Conservation (phyloP, 106 monocot species). For the Alisma plantagoaquatica region DNA sequence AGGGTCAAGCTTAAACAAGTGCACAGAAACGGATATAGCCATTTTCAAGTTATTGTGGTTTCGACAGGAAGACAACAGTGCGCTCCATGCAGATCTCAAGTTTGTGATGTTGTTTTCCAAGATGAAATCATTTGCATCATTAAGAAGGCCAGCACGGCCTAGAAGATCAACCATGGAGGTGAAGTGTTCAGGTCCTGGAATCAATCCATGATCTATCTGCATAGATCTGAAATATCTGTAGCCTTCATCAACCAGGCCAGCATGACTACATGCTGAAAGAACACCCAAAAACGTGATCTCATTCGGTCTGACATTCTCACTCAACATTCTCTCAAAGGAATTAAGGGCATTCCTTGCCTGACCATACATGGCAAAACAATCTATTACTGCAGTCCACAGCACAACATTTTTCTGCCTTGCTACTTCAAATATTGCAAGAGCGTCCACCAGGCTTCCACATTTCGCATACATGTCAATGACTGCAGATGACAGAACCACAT, state of each 20-base stretch:
- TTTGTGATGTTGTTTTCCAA: conserved; percentile 33
- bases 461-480: conserved; percentile 78
- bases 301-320: conserved; percentile 63
- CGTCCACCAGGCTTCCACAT: conserved; percentile 74
- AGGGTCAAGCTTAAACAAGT: conserved; percentile 34
- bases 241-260: conserved; percentile 48
- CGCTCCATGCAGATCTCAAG: conserved; percentile 40
- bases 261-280: conserved; percentile 71
- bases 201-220: conserved; percentile 44
- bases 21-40: conserved; percentile 37
- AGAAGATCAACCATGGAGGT: conserved; percentile 81
- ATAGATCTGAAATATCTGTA: conserved; percentile 43
- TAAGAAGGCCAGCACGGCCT: conserved; percentile 41
- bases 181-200: conserved; percentile 54
- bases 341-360: conserved; percentile 39
- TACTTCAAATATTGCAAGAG: conserved; percentile 26
- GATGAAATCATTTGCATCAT: conserved; percentile 60
- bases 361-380: conserved; percentile 54
- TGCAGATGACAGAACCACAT: conserved; percentile 36
- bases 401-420: conserved; percentile 25
- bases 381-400: conserved; percentile 63
- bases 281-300: conserved; percentile 53
- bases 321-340: conserved; percentile 46
- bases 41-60: conserved; percentile 36
- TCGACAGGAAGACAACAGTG: conserved; percentile 59